These are phyloP conservation scores for Paracamarosporium sp. DNA, from an alignment of 2,329 filamentous ascomycete genomes.

Conservation along the genomic window DNA sequence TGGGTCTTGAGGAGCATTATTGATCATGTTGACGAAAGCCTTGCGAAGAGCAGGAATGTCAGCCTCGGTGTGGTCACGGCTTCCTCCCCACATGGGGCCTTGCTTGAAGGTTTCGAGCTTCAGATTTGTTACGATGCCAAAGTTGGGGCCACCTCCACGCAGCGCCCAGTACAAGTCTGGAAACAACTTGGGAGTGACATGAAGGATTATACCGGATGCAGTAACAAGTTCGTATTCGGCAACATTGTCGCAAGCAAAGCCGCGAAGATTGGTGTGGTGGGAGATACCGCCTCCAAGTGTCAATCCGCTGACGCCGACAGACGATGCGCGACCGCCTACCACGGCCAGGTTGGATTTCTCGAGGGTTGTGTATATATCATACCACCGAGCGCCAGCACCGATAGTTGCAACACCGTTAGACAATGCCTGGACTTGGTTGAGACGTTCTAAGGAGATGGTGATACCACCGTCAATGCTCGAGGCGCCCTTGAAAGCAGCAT, in stretches of 20 bases:
- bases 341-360: not conserved
- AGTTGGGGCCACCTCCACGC: not conserved
- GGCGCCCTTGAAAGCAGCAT: not conserved
- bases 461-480: not conserved
- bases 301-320: not conserved
- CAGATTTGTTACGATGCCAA: constrained; percentile 23
- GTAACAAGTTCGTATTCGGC: constrained; percentile 31
- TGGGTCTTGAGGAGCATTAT: not conserved
- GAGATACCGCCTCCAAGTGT: not conserved
- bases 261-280: not conserved
- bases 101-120: constrained; percentile 4
- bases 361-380: not conserved
- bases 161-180: not conserved
- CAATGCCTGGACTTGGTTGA: not conserved
- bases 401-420: not conserved
- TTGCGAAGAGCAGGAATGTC: not conserved
- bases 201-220: constrained; percentile 13
- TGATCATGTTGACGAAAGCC: not conserved
- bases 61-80: not conserved
- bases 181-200: not conserved
- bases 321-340: not conserved
- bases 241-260: constrained; percentile 32
- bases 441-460: not conserved
- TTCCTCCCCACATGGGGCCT: constrained; percentile 14
- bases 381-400: not conserved